These are phyloP conservation scores for Heliosperma pusillum DNA, from an alignment of 148 eudicot genomes.

Conservation along the genomic window DNA sequence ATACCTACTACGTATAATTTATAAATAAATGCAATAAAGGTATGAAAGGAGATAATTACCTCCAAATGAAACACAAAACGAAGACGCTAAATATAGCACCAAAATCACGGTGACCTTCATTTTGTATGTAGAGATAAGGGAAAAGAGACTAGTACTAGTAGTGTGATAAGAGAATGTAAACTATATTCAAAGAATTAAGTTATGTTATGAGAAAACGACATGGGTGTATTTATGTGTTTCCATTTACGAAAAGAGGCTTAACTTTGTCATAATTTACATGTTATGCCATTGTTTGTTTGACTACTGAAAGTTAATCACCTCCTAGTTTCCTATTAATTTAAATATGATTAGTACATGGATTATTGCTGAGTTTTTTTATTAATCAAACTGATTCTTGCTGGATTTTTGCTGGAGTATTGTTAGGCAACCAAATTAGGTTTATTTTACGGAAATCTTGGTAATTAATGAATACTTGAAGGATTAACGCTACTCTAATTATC, in stretches of 20 bases:
- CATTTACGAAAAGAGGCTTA: slow-evolving; percentile 14
- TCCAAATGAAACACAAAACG: slow-evolving; percentile 27
- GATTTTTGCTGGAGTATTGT: slow-evolving; percentile 17
- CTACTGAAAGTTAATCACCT: neutral
- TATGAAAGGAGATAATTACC: slow-evolving; percentile 5
- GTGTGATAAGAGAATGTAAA: neutral
- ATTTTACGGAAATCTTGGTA: too few relatives aligned
- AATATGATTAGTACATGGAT: neutral
- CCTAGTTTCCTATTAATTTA: neutral
- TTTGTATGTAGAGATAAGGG: slow-evolving; percentile 8
- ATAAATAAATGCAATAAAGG: neutral
- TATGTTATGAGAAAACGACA: slow-evolving; percentile 8
- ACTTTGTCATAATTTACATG: slow-evolving; percentile 10
- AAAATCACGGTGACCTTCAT: slow-evolving; percentile 19
- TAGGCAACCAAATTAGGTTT: slow-evolving; percentile 21
- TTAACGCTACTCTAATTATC: neutral
- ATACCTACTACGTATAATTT: too few relatives aligned
- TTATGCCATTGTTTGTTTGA: slow-evolving; percentile 27
- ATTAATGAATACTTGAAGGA: too few relatives aligned
- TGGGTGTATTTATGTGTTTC: slow-evolving; percentile 24
- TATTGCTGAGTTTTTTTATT: too few relatives aligned
- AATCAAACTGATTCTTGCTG: too few relatives aligned
- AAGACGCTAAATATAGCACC: slow-evolving; percentile 27
- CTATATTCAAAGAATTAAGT: neutral
- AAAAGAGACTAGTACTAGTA: neutral